Evolutionary conservation across 805 yeast genomes (phyloP).

Genomic region (Spathaspora passalidarum): DNA sequence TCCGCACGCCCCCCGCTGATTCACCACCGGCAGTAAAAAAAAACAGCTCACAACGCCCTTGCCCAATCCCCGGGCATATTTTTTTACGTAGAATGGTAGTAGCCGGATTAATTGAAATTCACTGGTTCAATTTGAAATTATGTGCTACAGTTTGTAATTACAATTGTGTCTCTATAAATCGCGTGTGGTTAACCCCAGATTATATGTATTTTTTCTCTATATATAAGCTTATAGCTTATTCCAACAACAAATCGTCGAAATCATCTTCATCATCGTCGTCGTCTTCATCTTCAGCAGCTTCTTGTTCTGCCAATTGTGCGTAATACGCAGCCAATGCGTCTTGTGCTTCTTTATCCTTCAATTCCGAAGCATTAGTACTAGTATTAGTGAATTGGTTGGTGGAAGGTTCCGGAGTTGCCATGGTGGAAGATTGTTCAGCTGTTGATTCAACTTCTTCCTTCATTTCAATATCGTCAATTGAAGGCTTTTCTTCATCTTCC

Average conservation of each 20-base stretch:
- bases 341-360: conserved; percentile 65
- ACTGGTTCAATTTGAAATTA: too few species aligned
- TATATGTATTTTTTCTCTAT: not conserved
- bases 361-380: conserved; percentile 27
- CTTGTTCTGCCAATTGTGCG: conserved; percentile 69
- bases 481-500: conserved; percentile 11
- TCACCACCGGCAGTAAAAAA: too few species aligned
- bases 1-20: not conserved
- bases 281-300: conserved; percentile 53
- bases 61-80: too few species aligned
- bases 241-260: conserved; percentile 25
- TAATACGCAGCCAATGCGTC: conserved; percentile 68
- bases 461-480: conserved; percentile 8
- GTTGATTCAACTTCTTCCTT: conserved; percentile 2
- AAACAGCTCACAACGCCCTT: too few species aligned
- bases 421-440: conserved; percentile 6
- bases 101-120: too few species aligned
- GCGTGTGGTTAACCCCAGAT: too few species aligned
- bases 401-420: conserved; percentile 12
- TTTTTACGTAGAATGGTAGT: too few species aligned
- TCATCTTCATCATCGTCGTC: conserved; percentile 31
- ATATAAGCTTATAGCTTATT: not conserved
- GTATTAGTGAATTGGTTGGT: conserved; percentile 12
- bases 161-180: too few species aligned
- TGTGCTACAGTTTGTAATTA: too few species aligned